Base-by-base conservation (phyloP, 192 early-diverging fungal species). In the Coemansia sp. region DNA sequence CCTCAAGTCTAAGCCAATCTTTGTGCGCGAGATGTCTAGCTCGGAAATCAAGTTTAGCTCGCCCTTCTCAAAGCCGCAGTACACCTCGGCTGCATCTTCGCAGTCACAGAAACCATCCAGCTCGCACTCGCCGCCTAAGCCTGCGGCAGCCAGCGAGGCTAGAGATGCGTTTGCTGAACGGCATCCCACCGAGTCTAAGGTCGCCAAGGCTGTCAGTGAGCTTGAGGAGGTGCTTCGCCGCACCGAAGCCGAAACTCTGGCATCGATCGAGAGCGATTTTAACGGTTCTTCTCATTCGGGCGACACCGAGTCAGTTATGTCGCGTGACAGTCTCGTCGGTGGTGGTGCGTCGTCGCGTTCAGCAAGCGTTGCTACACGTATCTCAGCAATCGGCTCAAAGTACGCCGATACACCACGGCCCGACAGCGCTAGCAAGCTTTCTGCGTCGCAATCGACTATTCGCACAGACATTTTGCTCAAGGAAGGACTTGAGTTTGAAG, bases 181-280 rank as follows among this genome's bases (percentile, higher is more conserved):
- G 11, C 68, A 71, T n/a, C 75, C 75, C 2, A 59, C 66, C 17
- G 75, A 78, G 59, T 71, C 75, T 43, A 78, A 78, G 66, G 75
- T 78, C 7, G 75, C 75, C 22, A 64, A 71, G 69, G 75, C 75
- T 0, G 75, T 78, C n/a, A 78, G 75, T 39, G 75, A 78, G 62
- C 75, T 78, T 0, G 75, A 78, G 30, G 75, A 78, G 52, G 75
- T 78, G 5, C 44, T 78, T 22, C 69, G 75, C 9, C 75, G 75
- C 37, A 78, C 75, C 6, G 75, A 78, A 27, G 69, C 75, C 4
- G 66, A 55, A 5, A 68, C 66, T 0, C 15, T 71, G n/a, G 65
- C 65, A 3, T 45, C 47, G 7, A 78, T 72, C 15, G 75, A 71
- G 10, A 61, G 44, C 54, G 75, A 78, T 27, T 67, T 73, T 25